These are phyloP conservation scores for Datura wrightii DNA, from an alignment of 257 asterid genomes.

Conservation along the genomic window DNA sequence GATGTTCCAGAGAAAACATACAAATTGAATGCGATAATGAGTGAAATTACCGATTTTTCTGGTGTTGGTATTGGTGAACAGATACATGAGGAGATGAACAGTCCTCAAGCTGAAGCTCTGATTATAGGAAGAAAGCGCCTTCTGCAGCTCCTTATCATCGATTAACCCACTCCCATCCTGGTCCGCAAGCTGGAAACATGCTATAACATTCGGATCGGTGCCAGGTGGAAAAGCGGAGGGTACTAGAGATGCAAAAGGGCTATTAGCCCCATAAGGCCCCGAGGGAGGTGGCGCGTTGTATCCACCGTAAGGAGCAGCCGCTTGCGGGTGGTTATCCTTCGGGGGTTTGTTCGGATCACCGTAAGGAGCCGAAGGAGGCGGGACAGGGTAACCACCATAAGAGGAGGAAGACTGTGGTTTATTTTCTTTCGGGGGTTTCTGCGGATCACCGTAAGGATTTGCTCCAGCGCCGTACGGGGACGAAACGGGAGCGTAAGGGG, in stretches of 20 bases:
- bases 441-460: constrained; percentile 19
- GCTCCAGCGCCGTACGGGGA: not conserved
- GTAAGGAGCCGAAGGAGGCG: constrained; percentile 40
- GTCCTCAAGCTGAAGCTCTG: constrained; percentile 91
- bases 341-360: constrained; percentile 30
- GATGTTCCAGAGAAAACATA: too few relatives aligned
- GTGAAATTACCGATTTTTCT: constrained; percentile 73
- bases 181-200: constrained; percentile 85
- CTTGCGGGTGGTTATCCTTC: constrained; percentile 24
- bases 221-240: constrained; percentile 96
- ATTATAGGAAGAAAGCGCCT: constrained; percentile 75
- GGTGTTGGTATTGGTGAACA: constrained; percentile 75
- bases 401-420: constrained; percentile 11
- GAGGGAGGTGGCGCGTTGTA: constrained; percentile 38
- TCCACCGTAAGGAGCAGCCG: constrained; percentile 48
- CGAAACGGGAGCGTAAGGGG: constrained; percentile 37
- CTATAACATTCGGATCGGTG: constrained; percentile 80
- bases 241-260: constrained; percentile 72
- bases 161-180: constrained; percentile 94
- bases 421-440: constrained; percentile 23
- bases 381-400: not conserved
- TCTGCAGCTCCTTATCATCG: constrained; percentile 93
- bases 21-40: not conserved
- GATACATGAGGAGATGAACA: constrained; percentile 91
- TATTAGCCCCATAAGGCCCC: constrained; percentile 22